phyloP scores from a whole-genome alignment of 345 rosid species.

The Rhodamnia argentea region DNA sequence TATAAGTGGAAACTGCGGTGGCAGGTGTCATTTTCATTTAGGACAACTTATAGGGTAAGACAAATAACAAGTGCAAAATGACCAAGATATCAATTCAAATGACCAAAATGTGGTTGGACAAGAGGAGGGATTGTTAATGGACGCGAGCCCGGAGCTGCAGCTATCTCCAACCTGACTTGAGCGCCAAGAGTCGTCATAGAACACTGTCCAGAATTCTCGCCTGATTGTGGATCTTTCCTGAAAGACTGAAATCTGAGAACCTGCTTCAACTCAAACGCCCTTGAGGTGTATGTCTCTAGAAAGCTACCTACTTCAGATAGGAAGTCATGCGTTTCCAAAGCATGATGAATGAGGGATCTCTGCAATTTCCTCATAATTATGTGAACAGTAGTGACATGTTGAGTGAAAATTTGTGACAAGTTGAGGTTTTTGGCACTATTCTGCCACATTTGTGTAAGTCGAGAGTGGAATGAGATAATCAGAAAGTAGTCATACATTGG shows the following conservation, averaged over 20 bases:
- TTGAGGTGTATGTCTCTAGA: too few relatives aligned
- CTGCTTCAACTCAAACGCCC: too few relatives aligned
- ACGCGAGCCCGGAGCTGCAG: not conserved
- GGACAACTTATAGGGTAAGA: conserved; percentile 2
- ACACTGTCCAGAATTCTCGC: too few relatives aligned
- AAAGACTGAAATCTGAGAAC: too few relatives aligned
- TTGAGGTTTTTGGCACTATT: not conserved
- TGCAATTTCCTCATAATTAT: not conserved
- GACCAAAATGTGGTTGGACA: conserved; percentile 15
- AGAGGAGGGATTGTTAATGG: conserved; percentile 11
- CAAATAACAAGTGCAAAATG: conserved; percentile 2
- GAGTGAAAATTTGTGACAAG: not conserved
- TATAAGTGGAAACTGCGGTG: not conserved
- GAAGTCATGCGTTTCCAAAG: not conserved
- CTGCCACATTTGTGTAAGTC: not conserved
- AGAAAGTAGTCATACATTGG: not conserved
- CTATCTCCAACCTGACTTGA: too few relatives aligned
- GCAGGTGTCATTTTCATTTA: not conserved
- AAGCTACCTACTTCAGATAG: too few relatives aligned
- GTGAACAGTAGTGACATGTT: not conserved
- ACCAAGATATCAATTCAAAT: conserved; percentile 17
- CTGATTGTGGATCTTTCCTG: too few relatives aligned
- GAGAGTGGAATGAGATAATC: not conserved
- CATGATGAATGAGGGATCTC: not conserved
- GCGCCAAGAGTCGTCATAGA: too few relatives aligned